Conservation (phyloP, 2,329 filamentous ascomycete genomes). For the Chaetomium strumarium region DNA sequence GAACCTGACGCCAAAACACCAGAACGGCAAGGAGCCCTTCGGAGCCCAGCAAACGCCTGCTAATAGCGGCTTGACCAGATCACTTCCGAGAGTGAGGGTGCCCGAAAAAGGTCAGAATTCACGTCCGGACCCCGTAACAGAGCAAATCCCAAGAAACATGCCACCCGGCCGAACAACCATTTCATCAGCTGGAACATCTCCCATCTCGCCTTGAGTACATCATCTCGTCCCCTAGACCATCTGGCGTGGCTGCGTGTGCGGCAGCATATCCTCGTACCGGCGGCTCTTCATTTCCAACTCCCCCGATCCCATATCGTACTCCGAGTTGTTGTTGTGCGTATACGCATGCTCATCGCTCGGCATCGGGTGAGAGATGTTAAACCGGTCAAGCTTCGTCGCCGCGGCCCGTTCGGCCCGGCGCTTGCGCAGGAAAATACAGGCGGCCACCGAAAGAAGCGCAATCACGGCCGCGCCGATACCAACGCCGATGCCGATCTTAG, state of each 20-base stretch:
- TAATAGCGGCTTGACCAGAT: too few relatives aligned
- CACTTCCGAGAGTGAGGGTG: too few relatives aligned
- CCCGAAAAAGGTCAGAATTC: too few relatives aligned
- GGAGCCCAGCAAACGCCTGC: too few relatives aligned
- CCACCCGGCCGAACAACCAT: too few relatives aligned
- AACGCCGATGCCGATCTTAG: constrained; percentile 45
- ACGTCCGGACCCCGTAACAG: too few relatives aligned
- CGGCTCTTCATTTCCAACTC: constrained; percentile 48
- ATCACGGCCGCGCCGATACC: constrained; percentile 40
- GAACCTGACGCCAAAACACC: too few relatives aligned
- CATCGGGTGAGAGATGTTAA: constrained; percentile 48
- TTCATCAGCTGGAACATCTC: not conserved
- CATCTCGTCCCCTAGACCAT: constrained; percentile 27
- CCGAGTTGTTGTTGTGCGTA: constrained; percentile 32
- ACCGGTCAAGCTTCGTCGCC: constrained; percentile 23
- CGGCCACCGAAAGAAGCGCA: constrained; percentile 34
- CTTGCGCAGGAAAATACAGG: constrained; percentile 36
- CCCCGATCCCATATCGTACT: constrained; percentile 34
- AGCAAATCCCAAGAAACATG: too few relatives aligned
- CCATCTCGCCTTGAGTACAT: not conserved
- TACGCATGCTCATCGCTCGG: constrained; percentile 39
- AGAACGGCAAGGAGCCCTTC: too few relatives aligned
- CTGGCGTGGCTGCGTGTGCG: constrained; percentile 42
- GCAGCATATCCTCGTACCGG: constrained; percentile 54
- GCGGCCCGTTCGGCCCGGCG: constrained; percentile 15